Evolutionary conservation across 2,329 filamentous ascomycete genomes (phyloP), one percentile per base, ranked within the genome.

Genomic region (Trichoderma harzianum): DNA sequence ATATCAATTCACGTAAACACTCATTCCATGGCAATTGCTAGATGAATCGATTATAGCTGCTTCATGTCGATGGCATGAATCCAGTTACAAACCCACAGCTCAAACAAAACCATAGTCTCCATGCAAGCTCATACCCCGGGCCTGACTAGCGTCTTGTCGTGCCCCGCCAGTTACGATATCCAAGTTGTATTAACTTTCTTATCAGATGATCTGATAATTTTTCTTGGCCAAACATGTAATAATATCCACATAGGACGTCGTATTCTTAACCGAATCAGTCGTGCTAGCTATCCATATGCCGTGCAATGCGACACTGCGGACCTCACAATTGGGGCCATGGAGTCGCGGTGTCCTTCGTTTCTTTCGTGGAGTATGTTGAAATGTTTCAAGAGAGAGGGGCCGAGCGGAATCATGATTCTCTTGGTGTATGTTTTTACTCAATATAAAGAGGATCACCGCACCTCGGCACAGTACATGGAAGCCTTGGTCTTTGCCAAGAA

Each of bases 181-280:
- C 32, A 55, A 67, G n/a, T 36, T 7, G 18, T 10, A n/a, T 67
- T 18, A 36, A 62, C n/a, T 62, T 69, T 62, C 57, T 69, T 69
- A 69, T 69, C 67, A 69, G 67, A 69, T 69, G 67, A 69, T 69
- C 67, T 51, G 67, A 69, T 69, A 69, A 69, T 36, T 62, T 61
- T 69, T 69, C 30, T 24, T 53, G 39, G 55, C 43, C 21, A 16
- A 28, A 58, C n/a, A 24, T 61, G 36, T 47, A 69, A 57, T 18
- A 5, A 6, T 69, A 47, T 16, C 53, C 51, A 60, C 57, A 53
- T 30, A n/a, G 18, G 57, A 32, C 11, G 18, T 32, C 57, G 57
- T 34, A 60, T 60, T n/a, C 18, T 28, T 21, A 57, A 28, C 64
- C 47, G 26, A 32, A 55, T 21, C 57, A 28, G 32, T 51, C 47